Base-by-base conservation (phyloP, 441 rosid genomes). In the Flueggea neowawraea region DNA sequence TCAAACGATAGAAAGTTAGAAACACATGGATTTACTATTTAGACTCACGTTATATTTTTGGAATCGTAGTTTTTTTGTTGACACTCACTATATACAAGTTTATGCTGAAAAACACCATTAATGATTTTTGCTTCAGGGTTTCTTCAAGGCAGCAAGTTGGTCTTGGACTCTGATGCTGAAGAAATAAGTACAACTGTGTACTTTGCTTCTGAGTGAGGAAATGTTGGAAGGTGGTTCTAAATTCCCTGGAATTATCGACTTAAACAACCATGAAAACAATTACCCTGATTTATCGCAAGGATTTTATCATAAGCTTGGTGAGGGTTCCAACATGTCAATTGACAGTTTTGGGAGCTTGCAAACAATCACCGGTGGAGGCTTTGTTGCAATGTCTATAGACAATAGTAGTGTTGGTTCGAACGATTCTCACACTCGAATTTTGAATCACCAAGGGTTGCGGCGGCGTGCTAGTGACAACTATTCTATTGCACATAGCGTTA, bases 301-400 rank as follows among this genome's bases (percentile, higher is more conserved):
- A 54, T 88, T 59, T 14, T 54, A 87, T 61, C 83, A 81, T 53
- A 87, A 87, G 65, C 90, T 87, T 55, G 84, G 78, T 31, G 90
- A 84, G 69, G 82, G 82, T 59, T 78, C 87, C 59, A 85, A 83
- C 78, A 88, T 85, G 95, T 88, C 91, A 12, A 66, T 73, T 0
- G 91, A 85, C 64, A 85, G 91, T 79, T 59, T 43, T 48, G 63
- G 28, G 36, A 48, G 63, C 63, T 57, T 81, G 68, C 89, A 85
- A 78, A 85, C 87, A 3, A 85, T 84, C 72, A 79, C 72, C 33
- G 89, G 75, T 10, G 91, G 88, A 14, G 91, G 89, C 13, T 88
- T 89, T 50, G 82, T 85, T 17, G 82, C 95, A 0, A 88, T 85
- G 91, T 85, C 91, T 3, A 75, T 85, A 33, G 45, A 43, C 12